These are phyloP conservation scores for Fraxinus paxiana DNA, from an alignment of 305 asterid genomes.

Conservation along the genomic window DNA sequence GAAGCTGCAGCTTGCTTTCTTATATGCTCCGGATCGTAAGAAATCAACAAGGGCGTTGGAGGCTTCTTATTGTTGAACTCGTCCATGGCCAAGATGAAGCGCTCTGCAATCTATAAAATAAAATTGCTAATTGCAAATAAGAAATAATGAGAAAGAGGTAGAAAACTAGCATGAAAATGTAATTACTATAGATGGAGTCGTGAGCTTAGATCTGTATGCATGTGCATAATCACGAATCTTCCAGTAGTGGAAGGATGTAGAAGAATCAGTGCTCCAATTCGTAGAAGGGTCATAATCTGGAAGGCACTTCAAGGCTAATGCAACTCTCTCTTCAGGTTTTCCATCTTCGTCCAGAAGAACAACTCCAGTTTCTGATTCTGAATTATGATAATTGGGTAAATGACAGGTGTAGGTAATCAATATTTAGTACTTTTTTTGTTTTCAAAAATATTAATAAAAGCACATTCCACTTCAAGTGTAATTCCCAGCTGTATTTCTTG, in stretches of 20 bases:
- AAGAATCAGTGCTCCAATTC: conserved; percentile 55
- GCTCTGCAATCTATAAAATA: conserved; percentile 69
- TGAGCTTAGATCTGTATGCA: conserved; percentile 85
- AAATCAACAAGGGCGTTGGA: conserved; percentile 63
- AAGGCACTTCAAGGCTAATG: conserved; percentile 66
- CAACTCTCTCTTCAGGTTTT: conserved; percentile 76
- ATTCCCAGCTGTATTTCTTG: neutral
- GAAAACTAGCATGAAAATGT: conserved; percentile 19
- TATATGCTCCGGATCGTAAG: conserved; percentile 74
- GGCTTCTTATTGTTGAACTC: conserved; percentile 68
- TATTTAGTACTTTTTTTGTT: conserved; percentile 8
- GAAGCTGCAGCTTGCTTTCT: conserved; percentile 94
- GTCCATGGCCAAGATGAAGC: conserved; percentile 70
- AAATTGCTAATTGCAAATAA: conserved; percentile 1
- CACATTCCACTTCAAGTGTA: neutral
- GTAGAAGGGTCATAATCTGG: conserved; percentile 71
- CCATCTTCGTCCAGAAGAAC: conserved; percentile 64
- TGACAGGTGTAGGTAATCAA: neutral
- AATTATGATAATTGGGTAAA: conserved; percentile 13
- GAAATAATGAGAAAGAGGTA: conserved; percentile 7
- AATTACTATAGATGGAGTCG: conserved; percentile 79
- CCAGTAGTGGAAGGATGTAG: conserved; percentile 78
- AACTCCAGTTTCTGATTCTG: conserved; percentile 69
- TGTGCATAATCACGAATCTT: conserved; percentile 93
- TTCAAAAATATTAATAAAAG: neutral